Percentiles rank a stretch among this genome's conserved stretches.
These are phyloP conservation scores for Lepidium campestre DNA, from an alignment of 441 rosid genomes.

Conservation along the genomic window DNA sequence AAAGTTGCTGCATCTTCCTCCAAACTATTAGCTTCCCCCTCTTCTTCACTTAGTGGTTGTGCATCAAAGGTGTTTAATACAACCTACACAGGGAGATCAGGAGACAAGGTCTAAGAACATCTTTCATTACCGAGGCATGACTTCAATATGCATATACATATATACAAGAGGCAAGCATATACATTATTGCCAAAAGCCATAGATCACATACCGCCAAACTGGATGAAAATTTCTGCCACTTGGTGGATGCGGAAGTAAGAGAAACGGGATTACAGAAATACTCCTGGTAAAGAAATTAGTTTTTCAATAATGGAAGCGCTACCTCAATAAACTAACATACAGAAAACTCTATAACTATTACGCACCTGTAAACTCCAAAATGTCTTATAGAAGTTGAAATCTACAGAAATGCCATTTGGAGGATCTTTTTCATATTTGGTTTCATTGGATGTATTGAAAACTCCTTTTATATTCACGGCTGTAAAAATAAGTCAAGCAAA, in stretches of 20 bases:
- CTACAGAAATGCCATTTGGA: slow-evolving; percentile 80
- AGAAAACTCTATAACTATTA: background rate
- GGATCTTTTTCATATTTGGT: slow-evolving; percentile 92
- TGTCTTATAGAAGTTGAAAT: slow-evolving; percentile 95
- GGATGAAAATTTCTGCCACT: slow-evolving; percentile 92
- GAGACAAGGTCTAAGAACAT: background rate
- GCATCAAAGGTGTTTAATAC: slow-evolving; percentile 91
- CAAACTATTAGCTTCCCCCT: slow-evolving; percentile 83
- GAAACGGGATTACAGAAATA: slow-evolving; percentile 88
- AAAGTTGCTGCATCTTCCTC: slow-evolving; percentile 94
- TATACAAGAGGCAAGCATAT: background rate
- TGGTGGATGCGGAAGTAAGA: slow-evolving; percentile 51
- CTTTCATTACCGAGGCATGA: background rate
- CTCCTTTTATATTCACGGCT: slow-evolving; percentile 98
- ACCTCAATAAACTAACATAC: background rate
- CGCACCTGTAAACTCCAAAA: slow-evolving; percentile 97
- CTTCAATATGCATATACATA: slow-evolving; percentile 7
- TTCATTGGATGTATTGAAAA: slow-evolving; percentile 93
- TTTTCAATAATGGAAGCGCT: background rate
- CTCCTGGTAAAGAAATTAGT: slow-evolving; percentile 54
- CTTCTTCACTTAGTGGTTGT: slow-evolving; percentile 97
- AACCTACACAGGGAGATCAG: slow-evolving; percentile 46
- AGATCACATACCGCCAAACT: slow-evolving; percentile 61
- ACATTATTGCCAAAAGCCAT: background rate
- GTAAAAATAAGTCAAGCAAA: slow-evolving; percentile 33